Conservation (phyloP, 768 basidiomycete genomes). For the Nidularia sp. region DNA sequence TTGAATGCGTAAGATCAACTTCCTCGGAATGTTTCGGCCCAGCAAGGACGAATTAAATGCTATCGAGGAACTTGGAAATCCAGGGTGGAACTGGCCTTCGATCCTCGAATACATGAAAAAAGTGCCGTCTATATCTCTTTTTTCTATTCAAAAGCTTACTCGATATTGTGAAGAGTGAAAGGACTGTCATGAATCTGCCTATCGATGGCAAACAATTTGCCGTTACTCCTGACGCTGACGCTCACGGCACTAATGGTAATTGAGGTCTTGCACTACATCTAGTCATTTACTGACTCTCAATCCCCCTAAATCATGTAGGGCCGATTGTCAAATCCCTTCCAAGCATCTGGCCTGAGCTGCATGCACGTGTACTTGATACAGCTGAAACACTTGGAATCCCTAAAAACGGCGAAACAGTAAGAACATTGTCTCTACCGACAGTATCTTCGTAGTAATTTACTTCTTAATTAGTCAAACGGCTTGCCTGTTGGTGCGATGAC, state of each 20-base stretch:
- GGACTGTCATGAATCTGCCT: too few species aligned
- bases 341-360: slow-evolving; percentile 4
- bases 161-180: too few species aligned
- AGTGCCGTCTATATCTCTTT: not conserved
- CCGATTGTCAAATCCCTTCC: slow-evolving; percentile 7
- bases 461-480: slow-evolving; percentile 4
- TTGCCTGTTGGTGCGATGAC: slow-evolving; percentile 4
- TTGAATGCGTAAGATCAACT: slow-evolving; percentile 2
- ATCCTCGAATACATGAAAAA: slow-evolving; percentile 14
- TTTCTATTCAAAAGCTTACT: too few species aligned
- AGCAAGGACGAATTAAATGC: slow-evolving; percentile 10
- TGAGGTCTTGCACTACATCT: not conserved
- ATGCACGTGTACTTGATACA: slow-evolving; percentile 3
- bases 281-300: not conserved
- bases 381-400: slow-evolving; percentile 5
- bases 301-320: not conserved
- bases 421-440: not conserved
- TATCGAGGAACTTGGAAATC: slow-evolving; percentile 8
- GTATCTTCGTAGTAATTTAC: not conserved
- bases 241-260: not conserved
- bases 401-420: slow-evolving; percentile 6
- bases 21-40: not conserved
- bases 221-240: not conserved
- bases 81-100: slow-evolving; percentile 14
- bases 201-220: not conserved